Evolutionary conservation across 352 stramenopile genomes (phyloP).

Genomic region (Phytophthora quininea): DNA sequence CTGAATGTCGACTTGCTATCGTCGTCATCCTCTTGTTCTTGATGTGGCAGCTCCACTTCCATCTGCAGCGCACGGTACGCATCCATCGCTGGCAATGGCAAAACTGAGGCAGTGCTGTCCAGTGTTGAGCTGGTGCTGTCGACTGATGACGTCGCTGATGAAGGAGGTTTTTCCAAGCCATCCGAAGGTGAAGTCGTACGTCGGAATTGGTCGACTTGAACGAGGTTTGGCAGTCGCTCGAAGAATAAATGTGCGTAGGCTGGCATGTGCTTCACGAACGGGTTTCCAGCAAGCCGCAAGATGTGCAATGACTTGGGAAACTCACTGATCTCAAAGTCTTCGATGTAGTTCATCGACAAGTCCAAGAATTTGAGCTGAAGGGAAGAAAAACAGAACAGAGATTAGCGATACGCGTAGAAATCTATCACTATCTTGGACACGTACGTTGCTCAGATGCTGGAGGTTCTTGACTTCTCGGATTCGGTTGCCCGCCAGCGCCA

Average conservation of each 20-base stretch:
- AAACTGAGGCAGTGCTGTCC: slow-evolving; percentile 1
- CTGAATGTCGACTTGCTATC: slow-evolving; percentile 30
- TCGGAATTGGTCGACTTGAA: slow-evolving; percentile 63
- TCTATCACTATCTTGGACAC: slow-evolving; percentile 3
- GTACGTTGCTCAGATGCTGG: slow-evolving; percentile 58
- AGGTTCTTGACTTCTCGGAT: slow-evolving; percentile 71
- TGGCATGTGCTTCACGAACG: slow-evolving; percentile 61
- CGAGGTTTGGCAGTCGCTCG: slow-evolving; percentile 60
- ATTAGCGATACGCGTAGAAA: neutral
- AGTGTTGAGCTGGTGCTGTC: slow-evolving; percentile 21
- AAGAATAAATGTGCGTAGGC: slow-evolving; percentile 68
- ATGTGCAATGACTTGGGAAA: slow-evolving; percentile 64
- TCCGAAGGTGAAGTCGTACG: slow-evolving; percentile 24
- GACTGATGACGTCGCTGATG: slow-evolving; percentile 18
- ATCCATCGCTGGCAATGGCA: slow-evolving; percentile 31
- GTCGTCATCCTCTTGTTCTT: slow-evolving; percentile 26
- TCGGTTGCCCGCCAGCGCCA: slow-evolving; percentile 69
- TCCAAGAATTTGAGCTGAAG: slow-evolving; percentile 78
- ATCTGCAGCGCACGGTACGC: slow-evolving; percentile 40
- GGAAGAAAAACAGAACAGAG: neutral
- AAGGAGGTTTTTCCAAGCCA: slow-evolving; percentile 12
- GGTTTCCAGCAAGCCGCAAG: slow-evolving; percentile 59
- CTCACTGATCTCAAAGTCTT: slow-evolving; percentile 65
- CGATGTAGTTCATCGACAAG: slow-evolving; percentile 76
- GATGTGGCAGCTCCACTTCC: slow-evolving; percentile 21